Base-by-base conservation (phyloP, 1,284 basidiomycete species). In the Ustilago loliicola region DNA sequence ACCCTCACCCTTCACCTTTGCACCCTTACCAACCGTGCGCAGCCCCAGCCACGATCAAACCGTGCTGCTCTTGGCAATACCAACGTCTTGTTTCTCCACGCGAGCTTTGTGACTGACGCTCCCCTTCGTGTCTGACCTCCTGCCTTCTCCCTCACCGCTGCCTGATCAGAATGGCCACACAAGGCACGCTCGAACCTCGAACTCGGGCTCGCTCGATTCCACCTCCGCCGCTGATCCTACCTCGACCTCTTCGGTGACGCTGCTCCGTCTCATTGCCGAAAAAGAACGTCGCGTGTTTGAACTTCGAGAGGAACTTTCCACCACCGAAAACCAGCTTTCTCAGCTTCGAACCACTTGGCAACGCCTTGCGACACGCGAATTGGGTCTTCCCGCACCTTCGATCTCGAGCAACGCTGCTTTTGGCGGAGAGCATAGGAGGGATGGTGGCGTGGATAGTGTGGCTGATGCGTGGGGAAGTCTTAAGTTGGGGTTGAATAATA, bases 251-350 rank as follows among this genome's bases (percentile, higher is more conserved):
- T 42, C 51, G 27, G 83, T 86, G 7, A 21, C 27, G 36, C 63
- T 87, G 6, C 64, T 87, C 10, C 81, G 74, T 45, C 77, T 81
- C 38, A 86, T 87, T 19, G 86, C 86, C 17, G 85, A 83, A 67
- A 86, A 86, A 66, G 86, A 87, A 71, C 72, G 85, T 15, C 82
- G 82, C 29, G 85, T 85, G 34, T 72, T 87, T 55, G 86, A 87
- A 34, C 64, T 87, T 21, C 72, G 86, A 48, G 86, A 87, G 70
- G 66, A 77, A 62, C 70, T 77, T 34, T 9, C 61, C 25, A 11
- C 47, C 8, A 56, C 66, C 50, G 75, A 77, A 58, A 29, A 36
- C 0, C 15, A 55, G 10, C 67, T 77, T 3, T 45, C 66, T 19
- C 53, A 55, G 2, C 75, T 77, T 0, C 75, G 67, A 1, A 10